phyloP scores from a whole-genome alignment of 2,329 filamentous ascomycete species.

The Rhinocladiella mackenziei region DNA sequence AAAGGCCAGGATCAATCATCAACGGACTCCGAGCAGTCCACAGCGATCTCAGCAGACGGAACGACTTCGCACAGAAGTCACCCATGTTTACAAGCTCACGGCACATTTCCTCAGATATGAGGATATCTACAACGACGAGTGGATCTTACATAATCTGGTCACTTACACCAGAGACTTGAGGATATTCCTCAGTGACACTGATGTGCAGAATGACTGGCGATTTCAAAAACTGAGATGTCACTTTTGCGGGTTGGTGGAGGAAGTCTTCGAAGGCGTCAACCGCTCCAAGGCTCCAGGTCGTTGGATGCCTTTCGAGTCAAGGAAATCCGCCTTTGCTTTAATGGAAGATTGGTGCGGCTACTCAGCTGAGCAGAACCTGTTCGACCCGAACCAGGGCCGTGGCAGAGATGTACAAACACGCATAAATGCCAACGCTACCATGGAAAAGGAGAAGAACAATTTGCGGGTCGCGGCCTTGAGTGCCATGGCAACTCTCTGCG shows the following conservation, averaged over 20 bases:
- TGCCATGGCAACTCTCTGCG: conserved; percentile 88
- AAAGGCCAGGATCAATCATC: conserved; percentile 73
- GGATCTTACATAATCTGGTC: conserved; percentile 83
- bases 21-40: conserved; percentile 77
- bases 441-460: conserved; percentile 96
- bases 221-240: conserved; percentile 88
- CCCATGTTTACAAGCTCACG: conserved; percentile 91
- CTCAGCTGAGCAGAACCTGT: conserved; percentile 81
- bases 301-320: conserved; percentile 96
- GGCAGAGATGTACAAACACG: conserved; percentile 53
- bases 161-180: conserved; percentile 89
- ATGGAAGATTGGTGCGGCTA: conserved; percentile 99
- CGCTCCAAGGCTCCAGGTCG: conserved; percentile 76
- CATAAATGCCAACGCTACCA: conserved; percentile 76
- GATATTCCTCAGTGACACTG: conserved; percentile 88
- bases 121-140: conserved; percentile 79
- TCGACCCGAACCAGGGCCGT: conserved; percentile 66
- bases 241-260: conserved; percentile 91
- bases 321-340: conserved; percentile 89
- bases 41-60: conserved; percentile 80
- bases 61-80: conserved; percentile 84
- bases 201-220: conserved; percentile 91
- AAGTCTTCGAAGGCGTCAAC: conserved; percentile 87
- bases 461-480: conserved; percentile 85
- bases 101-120: conserved; percentile 79